Conservation (phyloP, 345 rosid genomes). For the Noccaea caerulescens region DNA sequence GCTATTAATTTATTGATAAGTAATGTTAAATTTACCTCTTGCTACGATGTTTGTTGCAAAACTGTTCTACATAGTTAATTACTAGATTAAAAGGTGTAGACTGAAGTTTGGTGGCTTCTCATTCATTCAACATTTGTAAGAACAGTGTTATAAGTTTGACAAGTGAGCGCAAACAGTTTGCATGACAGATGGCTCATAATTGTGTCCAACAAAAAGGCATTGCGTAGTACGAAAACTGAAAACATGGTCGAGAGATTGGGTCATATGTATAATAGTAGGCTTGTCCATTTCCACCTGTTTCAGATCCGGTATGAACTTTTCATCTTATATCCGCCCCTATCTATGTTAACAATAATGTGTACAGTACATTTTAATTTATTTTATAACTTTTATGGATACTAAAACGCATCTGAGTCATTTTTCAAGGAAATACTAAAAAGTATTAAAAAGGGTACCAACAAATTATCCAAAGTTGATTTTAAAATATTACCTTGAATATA, state of each 20-base stretch:
- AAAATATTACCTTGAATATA: no score
- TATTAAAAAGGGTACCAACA: no score
- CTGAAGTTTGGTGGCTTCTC: neutral
- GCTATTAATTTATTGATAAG: no score
- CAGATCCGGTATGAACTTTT: no score
- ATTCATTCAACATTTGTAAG: neutral
- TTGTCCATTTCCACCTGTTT: neutral
- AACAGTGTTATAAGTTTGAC: neutral
- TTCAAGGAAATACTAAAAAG: no score
- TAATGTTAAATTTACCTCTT: neutral
- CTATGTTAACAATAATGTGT: no score
- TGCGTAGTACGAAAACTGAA: neutral
- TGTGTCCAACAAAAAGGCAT: neutral
- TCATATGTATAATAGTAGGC: neutral
- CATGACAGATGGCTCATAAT: slow-evolving; percentile 2
- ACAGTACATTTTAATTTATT: no score
- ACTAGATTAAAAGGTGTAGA: slow-evolving; percentile 12
- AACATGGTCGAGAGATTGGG: slow-evolving; percentile 10
- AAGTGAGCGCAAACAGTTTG: neutral
- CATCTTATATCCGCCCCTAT: no score
- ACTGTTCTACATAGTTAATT: neutral
- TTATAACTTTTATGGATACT: no score
- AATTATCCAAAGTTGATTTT: no score
- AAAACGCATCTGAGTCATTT: no score
- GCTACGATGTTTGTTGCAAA: neutral